Evolutionary conservation across 2,329 filamentous ascomycete species (phyloP).

Genomic region (Polychaeton citri): DNA sequence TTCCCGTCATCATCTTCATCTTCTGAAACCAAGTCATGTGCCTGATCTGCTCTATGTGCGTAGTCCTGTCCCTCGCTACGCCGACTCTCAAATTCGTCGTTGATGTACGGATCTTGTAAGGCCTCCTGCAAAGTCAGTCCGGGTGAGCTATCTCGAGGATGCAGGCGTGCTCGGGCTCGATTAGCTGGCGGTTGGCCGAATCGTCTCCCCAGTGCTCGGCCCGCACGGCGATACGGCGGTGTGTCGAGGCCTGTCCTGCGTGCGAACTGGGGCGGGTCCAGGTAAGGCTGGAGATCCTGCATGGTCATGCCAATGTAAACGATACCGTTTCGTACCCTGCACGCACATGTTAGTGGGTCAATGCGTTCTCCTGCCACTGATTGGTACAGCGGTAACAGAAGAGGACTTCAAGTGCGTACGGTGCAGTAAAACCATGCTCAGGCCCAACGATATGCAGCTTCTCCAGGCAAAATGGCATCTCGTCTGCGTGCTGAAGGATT

Average conservation of each 20-base stretch:
- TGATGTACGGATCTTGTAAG: conserved; percentile 12
- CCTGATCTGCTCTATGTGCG: neutral
- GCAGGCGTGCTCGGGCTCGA: too few species aligned
- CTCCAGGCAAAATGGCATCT: conserved; percentile 67
- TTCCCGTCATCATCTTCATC: neutral
- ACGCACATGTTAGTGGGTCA: conserved; percentile 1
- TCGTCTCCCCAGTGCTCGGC: conserved; percentile 8
- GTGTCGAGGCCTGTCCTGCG: conserved; percentile 12
- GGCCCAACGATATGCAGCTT: conserved; percentile 84
- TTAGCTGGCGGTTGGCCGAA: neutral
- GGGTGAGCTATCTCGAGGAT: neutral
- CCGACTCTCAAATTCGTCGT: neutral
- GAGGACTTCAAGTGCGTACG: conserved; percentile 54
- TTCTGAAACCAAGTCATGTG: neutral
- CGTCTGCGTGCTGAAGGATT: conserved; percentile 66
- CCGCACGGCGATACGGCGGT: conserved; percentile 11
- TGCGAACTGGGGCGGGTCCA: conserved; percentile 17
- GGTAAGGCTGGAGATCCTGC: conserved; percentile 52
- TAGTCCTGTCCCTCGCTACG: neutral
- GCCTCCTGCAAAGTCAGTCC: conserved; percentile 17
- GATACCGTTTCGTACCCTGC: conserved; percentile 77
- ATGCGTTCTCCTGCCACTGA: too few species aligned
- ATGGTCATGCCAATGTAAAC: conserved; percentile 80
- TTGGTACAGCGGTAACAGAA: too few species aligned
- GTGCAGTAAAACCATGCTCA: conserved; percentile 65